Percentiles rank a stretch among this genome's conserved stretches.
phyloP scores from a whole-genome alignment of 1,139 yeast species.

The Ashbya aceris region DNA sequence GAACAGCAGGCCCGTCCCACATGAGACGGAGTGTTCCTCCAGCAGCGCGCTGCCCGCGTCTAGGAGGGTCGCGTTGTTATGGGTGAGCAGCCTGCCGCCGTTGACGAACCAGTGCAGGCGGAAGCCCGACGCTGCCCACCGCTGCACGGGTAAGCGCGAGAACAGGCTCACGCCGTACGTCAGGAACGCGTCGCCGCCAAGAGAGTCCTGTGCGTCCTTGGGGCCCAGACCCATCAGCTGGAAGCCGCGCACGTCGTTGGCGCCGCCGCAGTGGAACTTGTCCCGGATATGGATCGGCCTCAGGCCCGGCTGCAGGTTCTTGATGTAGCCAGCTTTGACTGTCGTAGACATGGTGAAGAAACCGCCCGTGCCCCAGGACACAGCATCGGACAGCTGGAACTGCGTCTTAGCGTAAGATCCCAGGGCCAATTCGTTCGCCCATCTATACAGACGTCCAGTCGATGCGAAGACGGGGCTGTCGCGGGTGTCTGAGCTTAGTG shows the following conservation, averaged over 20 bases:
- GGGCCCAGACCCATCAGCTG: slow-evolving; percentile 74
- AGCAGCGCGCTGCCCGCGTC: slow-evolving; percentile 28
- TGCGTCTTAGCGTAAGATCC: slow-evolving; percentile 27
- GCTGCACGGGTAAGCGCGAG: slow-evolving; percentile 52
- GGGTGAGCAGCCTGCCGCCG: slow-evolving; percentile 57
- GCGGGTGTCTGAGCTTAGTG: slow-evolving; percentile 47
- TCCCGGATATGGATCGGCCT: slow-evolving; percentile 33
- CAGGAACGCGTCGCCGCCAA: slow-evolving; percentile 76
- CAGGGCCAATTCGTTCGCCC: slow-evolving; percentile 45
- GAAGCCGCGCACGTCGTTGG: slow-evolving; percentile 29
- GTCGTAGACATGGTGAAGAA: slow-evolving; percentile 35
- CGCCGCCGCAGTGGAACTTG: slow-evolving; percentile 49
- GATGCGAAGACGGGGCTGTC: slow-evolving; percentile 48
- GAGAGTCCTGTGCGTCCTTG: slow-evolving; percentile 40
- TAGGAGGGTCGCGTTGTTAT: slow-evolving; percentile 21
- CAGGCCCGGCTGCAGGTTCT: slow-evolving; percentile 28
- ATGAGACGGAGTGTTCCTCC: slow-evolving; percentile 43
- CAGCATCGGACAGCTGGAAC: slow-evolving; percentile 41
- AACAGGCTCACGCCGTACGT: slow-evolving; percentile 66
- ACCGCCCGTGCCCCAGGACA: slow-evolving; percentile 21
- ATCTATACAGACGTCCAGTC: slow-evolving; percentile 44
- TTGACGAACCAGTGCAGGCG: slow-evolving; percentile 64
- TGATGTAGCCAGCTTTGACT: slow-evolving; percentile 45
- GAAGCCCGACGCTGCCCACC: slow-evolving; percentile 46
- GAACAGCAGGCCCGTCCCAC: slow-evolving; percentile 71